phyloP scores from a whole-genome alignment of 228 moss, liverwort and hornwort genomes.

The Sphagnum fallax region DNA sequence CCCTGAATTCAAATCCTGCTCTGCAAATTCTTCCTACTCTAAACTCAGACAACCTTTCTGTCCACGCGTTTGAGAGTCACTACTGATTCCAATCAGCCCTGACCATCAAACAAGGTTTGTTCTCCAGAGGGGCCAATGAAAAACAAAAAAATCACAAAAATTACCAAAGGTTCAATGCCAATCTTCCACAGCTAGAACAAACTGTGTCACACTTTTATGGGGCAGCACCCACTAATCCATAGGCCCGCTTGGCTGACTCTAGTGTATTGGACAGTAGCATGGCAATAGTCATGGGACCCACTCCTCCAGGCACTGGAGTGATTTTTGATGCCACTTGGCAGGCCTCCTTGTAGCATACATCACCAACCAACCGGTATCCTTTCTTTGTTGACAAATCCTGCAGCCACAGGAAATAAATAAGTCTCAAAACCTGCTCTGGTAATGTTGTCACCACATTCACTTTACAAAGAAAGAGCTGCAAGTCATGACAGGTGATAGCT shows the following conservation, averaged over 20 bases:
- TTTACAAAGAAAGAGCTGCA: no score
- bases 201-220: no score
- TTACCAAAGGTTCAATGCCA: no score
- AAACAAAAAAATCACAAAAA: no score
- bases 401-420: neutral
- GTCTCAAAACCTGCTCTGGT: neutral
- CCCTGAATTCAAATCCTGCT: neutral
- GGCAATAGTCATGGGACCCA: constrained; percentile 93
- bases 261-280: constrained; percentile 79
- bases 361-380: constrained; percentile 78
- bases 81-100: neutral
- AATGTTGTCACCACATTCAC: neutral
- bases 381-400: constrained; percentile 79
- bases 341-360: constrained; percentile 71
- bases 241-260: constrained; percentile 69
- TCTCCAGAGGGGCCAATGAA: no score
- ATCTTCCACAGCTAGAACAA: no score
- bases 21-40: neutral
- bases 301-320: constrained; percentile 91
- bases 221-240: constrained; percentile 16
- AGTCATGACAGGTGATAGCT: no score
- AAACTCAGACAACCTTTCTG: neutral
- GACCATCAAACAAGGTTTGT: neutral
- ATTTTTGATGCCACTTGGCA: constrained; percentile 71
- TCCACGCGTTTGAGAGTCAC: neutral